phyloP scores from a whole-genome alignment of 177 flowering plant genomes.

The Vitis hybrid region DNA sequence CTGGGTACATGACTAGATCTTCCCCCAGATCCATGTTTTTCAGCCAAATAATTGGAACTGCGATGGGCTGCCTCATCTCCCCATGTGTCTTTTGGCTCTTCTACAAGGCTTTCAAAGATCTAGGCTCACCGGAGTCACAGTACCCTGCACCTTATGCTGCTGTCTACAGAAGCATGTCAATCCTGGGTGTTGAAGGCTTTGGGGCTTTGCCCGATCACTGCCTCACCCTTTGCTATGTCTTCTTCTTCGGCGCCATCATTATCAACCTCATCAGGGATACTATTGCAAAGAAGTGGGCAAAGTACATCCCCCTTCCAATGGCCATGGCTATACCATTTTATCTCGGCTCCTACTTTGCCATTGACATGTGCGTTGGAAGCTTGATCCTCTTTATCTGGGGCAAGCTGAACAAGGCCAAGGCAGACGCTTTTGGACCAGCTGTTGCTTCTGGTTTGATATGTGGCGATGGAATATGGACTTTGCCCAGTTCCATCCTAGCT shows the following conservation, averaged over 20 bases:
- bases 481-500: slow-evolving; percentile 15
- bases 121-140: slow-evolving; percentile 1
- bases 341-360: slow-evolving; percentile 13
- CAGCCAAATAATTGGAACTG: slow-evolving; percentile 14
- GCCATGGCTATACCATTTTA: slow-evolving; percentile 26
- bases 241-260: slow-evolving; percentile 12
- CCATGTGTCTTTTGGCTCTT: slow-evolving; percentile 19
- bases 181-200: slow-evolving; percentile 17
- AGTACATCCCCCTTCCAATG: slow-evolving; percentile 21
- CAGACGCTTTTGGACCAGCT: too few relatives aligned
- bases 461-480: slow-evolving; percentile 17
- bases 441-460: background rate
- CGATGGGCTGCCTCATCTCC: slow-evolving; percentile 16
- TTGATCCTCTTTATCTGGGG: slow-evolving; percentile 15
- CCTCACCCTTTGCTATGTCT: slow-evolving; percentile 7
- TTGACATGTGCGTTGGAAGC: slow-evolving; percentile 22
- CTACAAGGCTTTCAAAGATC: slow-evolving; percentile 10
- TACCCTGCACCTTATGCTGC: slow-evolving; percentile 13
- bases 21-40: slow-evolving; percentile 18
- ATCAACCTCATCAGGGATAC: slow-evolving; percentile 12
- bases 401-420: slow-evolving; percentile 1
- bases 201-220: slow-evolving; percentile 17
- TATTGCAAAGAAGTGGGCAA: slow-evolving; percentile 1
- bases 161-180: slow-evolving; percentile 15
- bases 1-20: slow-evolving; percentile 18